Evolutionary conservation across 176 grass and related monocot genomes (phyloP), one percentile per base, ranked within the genome.

Genomic region (Oryza rufipogon): DNA sequence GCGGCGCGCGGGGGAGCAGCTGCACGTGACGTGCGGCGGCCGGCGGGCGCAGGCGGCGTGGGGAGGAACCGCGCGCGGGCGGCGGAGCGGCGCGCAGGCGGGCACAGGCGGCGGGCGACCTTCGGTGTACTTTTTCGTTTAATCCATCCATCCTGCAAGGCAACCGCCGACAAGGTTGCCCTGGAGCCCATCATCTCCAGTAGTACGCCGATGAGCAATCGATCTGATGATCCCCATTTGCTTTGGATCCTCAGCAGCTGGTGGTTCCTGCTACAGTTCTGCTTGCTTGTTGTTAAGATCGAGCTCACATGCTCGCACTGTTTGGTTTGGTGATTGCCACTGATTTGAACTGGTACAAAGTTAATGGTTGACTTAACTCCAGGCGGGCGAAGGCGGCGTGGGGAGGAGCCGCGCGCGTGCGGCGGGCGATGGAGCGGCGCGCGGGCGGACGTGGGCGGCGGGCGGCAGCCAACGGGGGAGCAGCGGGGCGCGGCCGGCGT

Each of bases 191-290:
- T 79, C 61, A 74, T 78, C 54, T 12, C 10, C 66, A 26, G 26
- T 26, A 11, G 71, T 82, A 80, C 34, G 56, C 68, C 78, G 78
- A 79, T 79, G 48, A 84, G 26, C 17, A 16, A 39, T 39, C 38
- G 38, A 6, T 58, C 11, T 60, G 56, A 58, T 58, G 48, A 54
- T 2, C 17, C 7, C 56, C 45, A 33, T 9, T 75, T 9, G 49
- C 77, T 76, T 88, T 38, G 88, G 85, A 91, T 91, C 66, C 88
- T 86, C 77, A 60, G 34, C 4, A 41, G 32, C 34, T 20, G 41
- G 30, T 16, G 52, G 32, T 58, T 71, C 51, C 17, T 56, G 5
- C 51, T 19, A 16, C 16, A 56, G 51, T 26, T 1, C 51, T 19
- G 51, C 4, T 56, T 56, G 49, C 49, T 52, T 52, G 0, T 56